Evolutionary conservation across 2,329 filamentous ascomycete genomes (phyloP).

Genomic region (Sphaerulina vaccinii): DNA sequence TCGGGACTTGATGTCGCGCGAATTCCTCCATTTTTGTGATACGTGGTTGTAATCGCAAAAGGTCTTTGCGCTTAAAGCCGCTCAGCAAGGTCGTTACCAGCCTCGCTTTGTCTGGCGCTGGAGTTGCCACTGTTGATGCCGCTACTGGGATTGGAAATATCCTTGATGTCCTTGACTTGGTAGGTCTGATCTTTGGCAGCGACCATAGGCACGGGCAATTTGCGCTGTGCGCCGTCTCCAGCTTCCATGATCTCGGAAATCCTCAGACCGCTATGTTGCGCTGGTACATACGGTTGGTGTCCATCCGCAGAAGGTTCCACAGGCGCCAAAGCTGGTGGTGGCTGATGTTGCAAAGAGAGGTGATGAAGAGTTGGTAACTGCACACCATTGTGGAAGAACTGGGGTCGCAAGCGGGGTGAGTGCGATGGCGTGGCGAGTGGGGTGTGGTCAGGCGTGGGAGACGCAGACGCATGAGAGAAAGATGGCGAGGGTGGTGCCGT

Average conservation of each 20-base stretch:
- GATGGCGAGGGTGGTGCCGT: slow-evolving; percentile 94
- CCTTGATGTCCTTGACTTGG: slow-evolving; percentile 72
- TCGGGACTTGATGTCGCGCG: not conserved
- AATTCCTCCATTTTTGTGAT: not conserved
- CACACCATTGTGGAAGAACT: slow-evolving; percentile 64
- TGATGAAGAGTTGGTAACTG: slow-evolving; percentile 86
- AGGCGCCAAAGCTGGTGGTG: slow-evolving; percentile 62
- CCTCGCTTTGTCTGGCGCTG: slow-evolving; percentile 35
- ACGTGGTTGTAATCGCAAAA: too few relatives aligned
- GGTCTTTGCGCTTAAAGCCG: slow-evolving; percentile 15
- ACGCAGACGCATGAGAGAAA: slow-evolving; percentile 92
- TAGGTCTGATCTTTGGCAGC: slow-evolving; percentile 47
- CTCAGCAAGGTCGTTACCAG: slow-evolving; percentile 36
- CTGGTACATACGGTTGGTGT: slow-evolving; percentile 58
- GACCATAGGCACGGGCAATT: slow-evolving; percentile 87
- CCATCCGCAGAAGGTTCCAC: slow-evolving; percentile 67
- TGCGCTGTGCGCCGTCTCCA: slow-evolving; percentile 81
- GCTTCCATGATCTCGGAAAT: slow-evolving; percentile 91
- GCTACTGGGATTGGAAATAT: slow-evolving; percentile 56
- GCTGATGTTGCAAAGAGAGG: slow-evolving; percentile 60
- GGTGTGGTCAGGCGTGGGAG: slow-evolving; percentile 95
- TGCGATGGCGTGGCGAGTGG: slow-evolving; percentile 95
- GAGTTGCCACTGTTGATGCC: slow-evolving; percentile 64
- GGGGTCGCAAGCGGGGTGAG: slow-evolving; percentile 83
- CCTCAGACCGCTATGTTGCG: slow-evolving; percentile 65